These are phyloP conservation scores for Volvox africanus DNA, from an alignment of 139 green algal species.

Conservation along the genomic window DNA sequence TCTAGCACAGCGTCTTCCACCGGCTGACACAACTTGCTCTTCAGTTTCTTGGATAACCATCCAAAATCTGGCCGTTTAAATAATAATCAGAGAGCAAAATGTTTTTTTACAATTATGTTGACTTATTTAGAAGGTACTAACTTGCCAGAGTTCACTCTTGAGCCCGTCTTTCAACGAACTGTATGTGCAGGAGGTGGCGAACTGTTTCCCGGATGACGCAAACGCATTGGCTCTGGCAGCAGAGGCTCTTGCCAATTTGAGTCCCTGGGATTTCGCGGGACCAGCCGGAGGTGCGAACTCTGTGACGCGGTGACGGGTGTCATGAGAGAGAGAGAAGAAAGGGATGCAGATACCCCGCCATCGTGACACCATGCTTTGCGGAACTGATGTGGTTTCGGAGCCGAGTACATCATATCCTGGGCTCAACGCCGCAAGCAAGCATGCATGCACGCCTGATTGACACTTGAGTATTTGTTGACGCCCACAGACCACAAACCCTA, in stretches of 20 bases:
- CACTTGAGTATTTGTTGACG: too few relatives aligned
- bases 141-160: neutral
- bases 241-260: constrained; percentile 62
- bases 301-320: neutral
- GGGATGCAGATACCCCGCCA: too few relatives aligned
- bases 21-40: too few relatives aligned
- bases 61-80: neutral
- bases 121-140: neutral
- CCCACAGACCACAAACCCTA: too few relatives aligned
- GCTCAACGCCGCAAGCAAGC: too few relatives aligned
- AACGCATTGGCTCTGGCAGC: constrained; percentile 61
- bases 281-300: neutral
- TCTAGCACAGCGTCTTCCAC: too few relatives aligned
- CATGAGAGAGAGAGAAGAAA: too few relatives aligned
- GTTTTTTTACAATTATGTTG: neutral
- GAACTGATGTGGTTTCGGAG: too few relatives aligned
- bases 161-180: neutral
- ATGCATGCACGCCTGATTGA: too few relatives aligned
- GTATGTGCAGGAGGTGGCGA: constrained; percentile 2
- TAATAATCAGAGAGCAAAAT: neutral
- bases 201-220: constrained; percentile 26
- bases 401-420: too few relatives aligned
- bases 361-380: too few relatives aligned
- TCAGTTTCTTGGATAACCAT: neutral
- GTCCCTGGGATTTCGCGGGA: constrained; percentile 60